Base-by-base conservation (phyloP, 1,139 yeast genomes). In the Hemisphaericaspora lyxosophila region DNA sequence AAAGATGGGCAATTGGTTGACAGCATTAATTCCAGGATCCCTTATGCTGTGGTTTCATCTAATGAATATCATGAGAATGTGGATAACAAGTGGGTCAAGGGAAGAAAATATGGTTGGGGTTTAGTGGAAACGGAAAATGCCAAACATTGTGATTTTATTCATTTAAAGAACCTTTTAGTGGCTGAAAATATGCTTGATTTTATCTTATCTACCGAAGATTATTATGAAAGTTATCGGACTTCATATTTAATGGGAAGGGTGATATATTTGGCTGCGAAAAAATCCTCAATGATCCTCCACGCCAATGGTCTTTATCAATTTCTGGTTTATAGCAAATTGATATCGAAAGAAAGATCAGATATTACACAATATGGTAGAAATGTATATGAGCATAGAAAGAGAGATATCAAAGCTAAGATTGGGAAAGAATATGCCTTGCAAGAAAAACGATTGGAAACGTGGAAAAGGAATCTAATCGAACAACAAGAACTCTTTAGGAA, bases 21-120 rank as follows among this genome's bases (percentile, higher is more conserved):
- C 8, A 51, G 57, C 5, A 47, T 55, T 8, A 58, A 67, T 35
- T 56, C 65, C 16, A 58, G 60, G 19, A 64, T 73, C 46, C 95
- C 95, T 0, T 83, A 72, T 53, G 70, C 85, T 0, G 55, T 85
- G 1, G 74, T 85, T 35, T 76, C 83, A 9, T 72, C 88, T 2
- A 70, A 63, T 35, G 56, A 60, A 3, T 37, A 43, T 33, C 48
- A 61, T 46, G 23, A 37, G 14, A 65, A 64, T 32, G 45, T 53
- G 0, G 54, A 59, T 3, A 79, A 77, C 0, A 47, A 60, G 13
- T 34, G 52, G 2, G 78, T 80, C 3, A 67, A 82, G 43, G 92
- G 88, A 4, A 72, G 95, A 48, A 64, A 69, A 46, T 86, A 85
- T 57, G 68, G 64, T 8, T 86, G 95, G 94, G 95, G 95, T 0